These are phyloP conservation scores for Phytophthora idaei DNA, from an alignment of 352 stramenopile genomes.

Conservation along the genomic window DNA sequence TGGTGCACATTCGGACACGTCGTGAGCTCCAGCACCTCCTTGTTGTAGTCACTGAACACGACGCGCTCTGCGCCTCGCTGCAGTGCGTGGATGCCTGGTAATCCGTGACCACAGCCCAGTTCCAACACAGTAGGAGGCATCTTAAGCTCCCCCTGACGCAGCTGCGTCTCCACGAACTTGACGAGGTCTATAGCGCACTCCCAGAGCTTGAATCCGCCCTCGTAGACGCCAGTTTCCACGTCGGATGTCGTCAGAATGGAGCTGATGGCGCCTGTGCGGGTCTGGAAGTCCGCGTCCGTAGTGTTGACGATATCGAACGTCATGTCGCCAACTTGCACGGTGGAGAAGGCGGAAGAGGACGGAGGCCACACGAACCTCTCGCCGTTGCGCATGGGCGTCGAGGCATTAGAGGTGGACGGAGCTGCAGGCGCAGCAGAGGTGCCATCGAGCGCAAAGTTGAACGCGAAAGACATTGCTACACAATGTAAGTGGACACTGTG, in stretches of 20 bases:
- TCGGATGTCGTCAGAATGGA: conserved; percentile 78
- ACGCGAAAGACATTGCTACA: conserved; percentile 50
- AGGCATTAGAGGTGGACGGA: background rate
- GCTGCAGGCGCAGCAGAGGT: background rate
- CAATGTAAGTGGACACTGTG: conserved; percentile 3
- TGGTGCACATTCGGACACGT: conserved; percentile 78
- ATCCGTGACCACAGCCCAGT: conserved; percentile 78
- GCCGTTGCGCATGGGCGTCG: conserved; percentile 44
- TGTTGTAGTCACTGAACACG: conserved; percentile 89
- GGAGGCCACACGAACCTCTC: conserved; percentile 57
- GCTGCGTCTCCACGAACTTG: conserved; percentile 44
- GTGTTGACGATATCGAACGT: conserved; percentile 75
- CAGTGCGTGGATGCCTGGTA: conserved; percentile 80
- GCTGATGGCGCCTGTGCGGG: conserved; percentile 62
- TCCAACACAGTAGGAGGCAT: conserved; percentile 62
- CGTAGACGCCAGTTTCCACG: conserved; percentile 79
- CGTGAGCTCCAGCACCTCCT: conserved; percentile 86
- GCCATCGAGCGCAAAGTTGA: conserved; percentile 65
- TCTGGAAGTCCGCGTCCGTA: conserved; percentile 51
- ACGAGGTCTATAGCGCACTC: conserved; percentile 83
- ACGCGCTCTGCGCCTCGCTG: conserved; percentile 67
- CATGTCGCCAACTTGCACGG: conserved; percentile 41
- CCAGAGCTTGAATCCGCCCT: conserved; percentile 90
- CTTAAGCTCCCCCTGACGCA: conserved; percentile 19
- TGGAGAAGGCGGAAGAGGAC: background rate